Conservation (phyloP, 2,329 filamentous ascomycete species). For the Phaeosphaeriaceae sp. region DNA sequence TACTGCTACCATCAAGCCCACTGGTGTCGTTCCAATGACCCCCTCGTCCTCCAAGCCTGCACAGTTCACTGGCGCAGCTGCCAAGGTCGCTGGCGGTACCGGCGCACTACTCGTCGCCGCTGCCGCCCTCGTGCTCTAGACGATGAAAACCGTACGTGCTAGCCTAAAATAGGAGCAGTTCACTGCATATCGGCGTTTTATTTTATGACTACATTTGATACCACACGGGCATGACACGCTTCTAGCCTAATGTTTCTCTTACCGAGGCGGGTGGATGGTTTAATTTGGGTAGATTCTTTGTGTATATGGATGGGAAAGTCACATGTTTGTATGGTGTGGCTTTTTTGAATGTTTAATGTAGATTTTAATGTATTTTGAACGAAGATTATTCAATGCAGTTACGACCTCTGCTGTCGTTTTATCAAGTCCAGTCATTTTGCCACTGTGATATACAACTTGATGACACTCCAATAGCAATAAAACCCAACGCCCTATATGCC, state of each 20-base stretch:
- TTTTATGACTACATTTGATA: slow-evolving; percentile 24
- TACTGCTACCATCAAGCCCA: slow-evolving; percentile 16
- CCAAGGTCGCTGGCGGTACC: slow-evolving; percentile 27
- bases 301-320: slow-evolving; percentile 17
- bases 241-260: background rate
- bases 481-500: too few relatives aligned
- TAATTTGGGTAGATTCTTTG: slow-evolving; percentile 13
- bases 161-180: too few relatives aligned
- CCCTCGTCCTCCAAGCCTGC: slow-evolving; percentile 16
- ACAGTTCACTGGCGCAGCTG: slow-evolving; percentile 26
- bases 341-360: slow-evolving; percentile 9
- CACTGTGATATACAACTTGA: too few relatives aligned
- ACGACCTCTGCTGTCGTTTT: too few relatives aligned
- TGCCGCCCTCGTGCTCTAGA: slow-evolving; percentile 34
- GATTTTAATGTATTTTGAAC: background rate
- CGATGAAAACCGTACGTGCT: slow-evolving; percentile 1
- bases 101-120: slow-evolving; percentile 32
- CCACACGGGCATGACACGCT: slow-evolving; percentile 14
- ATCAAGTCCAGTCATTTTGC: too few relatives aligned
- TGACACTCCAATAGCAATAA: too few relatives aligned
- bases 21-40: slow-evolving; percentile 20
- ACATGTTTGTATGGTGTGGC: slow-evolving; percentile 1
- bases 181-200: slow-evolving; percentile 24
- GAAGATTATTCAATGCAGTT: too few relatives aligned
- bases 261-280: background rate